Evolutionary conservation across 352 stramenopile species (phyloP), one percentile per base, ranked within the genome.

Genomic region (Phytophthora colocasiae): DNA sequence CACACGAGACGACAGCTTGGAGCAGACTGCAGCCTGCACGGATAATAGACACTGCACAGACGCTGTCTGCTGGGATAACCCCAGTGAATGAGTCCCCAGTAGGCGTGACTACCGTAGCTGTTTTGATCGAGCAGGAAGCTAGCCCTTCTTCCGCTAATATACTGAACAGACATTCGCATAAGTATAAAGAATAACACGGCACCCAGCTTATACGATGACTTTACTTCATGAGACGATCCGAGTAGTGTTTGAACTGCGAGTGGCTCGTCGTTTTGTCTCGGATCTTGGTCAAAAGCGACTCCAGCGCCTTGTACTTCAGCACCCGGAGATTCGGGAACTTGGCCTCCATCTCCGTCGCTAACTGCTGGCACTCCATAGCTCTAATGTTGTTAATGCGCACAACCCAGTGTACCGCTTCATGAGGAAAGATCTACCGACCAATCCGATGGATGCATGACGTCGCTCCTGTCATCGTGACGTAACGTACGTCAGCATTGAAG

Each of bases 1-100:
- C 80, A 65, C 93, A 87, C 38, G 90, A 75, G 38, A 97, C 79
- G 29, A 98, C 91, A 6, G 82, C 81, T 49, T 98, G 89, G 8
- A 98, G 71, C 14, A 98, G 72, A 34, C 90, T 75, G 66, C 93
- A 87, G 22, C 96, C 96, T 9, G 91, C 91, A 31, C 96, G 84
- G 53, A 99, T 91, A 61, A 99, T 98, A n/a, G 93, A 98, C 26
- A 98, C 91, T 10, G 84, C 89, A 56, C 91, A 97, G 26, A 98
- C 75, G 34, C 67, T 87, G 24, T 83, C 79, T 11, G 71, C 69
- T 1, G 81, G 78, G 50, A 84, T 57, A 11, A 84, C 5, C 2
- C 68, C 79, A 39, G 57, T 82, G 60, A 80, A 83, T 26, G 70
- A 75, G 59, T 84, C 75, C 40, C 77, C 75, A 6, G 83, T 93